Evolutionary conservation across 306 rosid species (phyloP).

Genomic region (Dryas drummondii): DNA sequence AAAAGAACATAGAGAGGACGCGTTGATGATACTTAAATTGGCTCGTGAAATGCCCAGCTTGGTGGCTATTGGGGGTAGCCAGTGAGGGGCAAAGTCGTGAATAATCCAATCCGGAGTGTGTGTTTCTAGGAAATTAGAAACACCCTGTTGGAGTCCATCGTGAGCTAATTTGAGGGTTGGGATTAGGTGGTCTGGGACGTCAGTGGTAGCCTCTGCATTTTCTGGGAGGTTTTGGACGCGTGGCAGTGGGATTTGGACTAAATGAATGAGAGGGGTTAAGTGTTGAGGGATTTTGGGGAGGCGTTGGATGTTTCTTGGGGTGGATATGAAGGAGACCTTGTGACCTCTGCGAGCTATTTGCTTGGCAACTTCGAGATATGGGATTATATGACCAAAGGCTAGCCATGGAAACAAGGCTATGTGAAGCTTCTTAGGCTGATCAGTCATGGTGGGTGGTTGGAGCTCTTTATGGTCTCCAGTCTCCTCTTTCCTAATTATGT

Average conservation of each 20-base stretch:
- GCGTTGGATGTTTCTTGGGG: constrained; percentile 50
- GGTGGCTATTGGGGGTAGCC: constrained; percentile 15
- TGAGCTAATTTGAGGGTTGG: constrained; percentile 43
- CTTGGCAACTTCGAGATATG: constrained; percentile 40
- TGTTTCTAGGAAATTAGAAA: constrained; percentile 28
- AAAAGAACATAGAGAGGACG: not conserved
- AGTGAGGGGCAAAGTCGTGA: constrained; percentile 40
- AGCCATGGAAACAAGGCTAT: constrained; percentile 51
- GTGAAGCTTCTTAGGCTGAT: constrained; percentile 27
- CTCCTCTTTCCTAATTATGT: too few species aligned
- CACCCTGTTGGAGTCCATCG: constrained; percentile 41
- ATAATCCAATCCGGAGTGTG: constrained; percentile 54
- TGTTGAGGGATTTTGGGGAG: constrained; percentile 30
- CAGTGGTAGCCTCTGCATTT: constrained; percentile 47
- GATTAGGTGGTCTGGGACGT: constrained; percentile 39
- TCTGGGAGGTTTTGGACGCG: constrained; percentile 23
- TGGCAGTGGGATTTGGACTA: constrained; percentile 29
- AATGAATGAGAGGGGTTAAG: constrained; percentile 16
- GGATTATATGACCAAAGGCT: constrained; percentile 48
- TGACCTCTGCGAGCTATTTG: constrained; percentile 47
- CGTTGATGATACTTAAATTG: constrained; percentile 39
- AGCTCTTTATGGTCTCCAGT: too few species aligned
- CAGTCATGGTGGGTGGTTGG: too few species aligned
- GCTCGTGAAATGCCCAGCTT: constrained; percentile 27
- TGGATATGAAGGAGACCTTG: constrained; percentile 37